A percentile compares a stretch with the other conserved stretches of the same genome.
Evolutionary conservation across 2,329 filamentous ascomycete genomes (phyloP).

Genomic region (Microcyclosporella mali): DNA sequence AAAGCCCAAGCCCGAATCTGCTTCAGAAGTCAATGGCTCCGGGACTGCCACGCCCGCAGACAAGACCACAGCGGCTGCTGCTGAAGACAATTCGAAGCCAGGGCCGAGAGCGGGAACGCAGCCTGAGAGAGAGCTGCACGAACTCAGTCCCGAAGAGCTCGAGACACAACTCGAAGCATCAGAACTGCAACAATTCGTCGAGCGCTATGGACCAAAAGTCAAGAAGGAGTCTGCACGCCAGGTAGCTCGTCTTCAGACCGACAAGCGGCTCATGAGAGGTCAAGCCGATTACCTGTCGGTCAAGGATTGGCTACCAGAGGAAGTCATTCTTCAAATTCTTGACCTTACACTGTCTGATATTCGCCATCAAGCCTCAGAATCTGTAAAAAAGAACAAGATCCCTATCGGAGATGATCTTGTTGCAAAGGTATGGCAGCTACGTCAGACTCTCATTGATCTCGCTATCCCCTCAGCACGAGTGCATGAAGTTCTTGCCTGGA

Average conservation of each 20-base stretch:
- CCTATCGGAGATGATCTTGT: conserved; percentile 70
- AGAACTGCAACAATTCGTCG: conserved; percentile 81
- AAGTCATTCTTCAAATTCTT: conserved; percentile 71
- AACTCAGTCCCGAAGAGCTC: conserved; percentile 77
- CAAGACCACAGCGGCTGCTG: conserved; percentile 18
- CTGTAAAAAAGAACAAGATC: conserved; percentile 46
- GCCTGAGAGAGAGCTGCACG: conserved; percentile 37
- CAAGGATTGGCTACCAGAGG: conserved; percentile 71
- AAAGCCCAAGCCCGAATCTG: conserved; percentile 52
- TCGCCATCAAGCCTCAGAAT: conserved; percentile 18
- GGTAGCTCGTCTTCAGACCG: conserved; percentile 71
- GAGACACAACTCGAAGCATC: conserved; percentile 83
- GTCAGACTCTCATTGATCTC: conserved; percentile 62
- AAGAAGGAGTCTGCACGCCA: conserved; percentile 74
- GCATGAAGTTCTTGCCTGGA: conserved; percentile 52
- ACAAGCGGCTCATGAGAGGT: conserved; percentile 70
- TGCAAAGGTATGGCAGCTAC: conserved; percentile 76
- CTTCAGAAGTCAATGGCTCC: conserved; percentile 25
- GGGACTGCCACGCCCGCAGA: conserved; percentile 25
- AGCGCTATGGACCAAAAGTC: conserved; percentile 73
- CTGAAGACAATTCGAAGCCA: conserved; percentile 23
- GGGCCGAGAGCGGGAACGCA: conserved; percentile 4
- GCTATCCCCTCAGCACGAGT: conserved; percentile 62
- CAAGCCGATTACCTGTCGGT: conserved; percentile 69
- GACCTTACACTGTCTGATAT: conserved; percentile 62